These are phyloP conservation scores for Suillus variegatus DNA, from an alignment of 768 basidiomycete species.

Conservation along the genomic window DNA sequence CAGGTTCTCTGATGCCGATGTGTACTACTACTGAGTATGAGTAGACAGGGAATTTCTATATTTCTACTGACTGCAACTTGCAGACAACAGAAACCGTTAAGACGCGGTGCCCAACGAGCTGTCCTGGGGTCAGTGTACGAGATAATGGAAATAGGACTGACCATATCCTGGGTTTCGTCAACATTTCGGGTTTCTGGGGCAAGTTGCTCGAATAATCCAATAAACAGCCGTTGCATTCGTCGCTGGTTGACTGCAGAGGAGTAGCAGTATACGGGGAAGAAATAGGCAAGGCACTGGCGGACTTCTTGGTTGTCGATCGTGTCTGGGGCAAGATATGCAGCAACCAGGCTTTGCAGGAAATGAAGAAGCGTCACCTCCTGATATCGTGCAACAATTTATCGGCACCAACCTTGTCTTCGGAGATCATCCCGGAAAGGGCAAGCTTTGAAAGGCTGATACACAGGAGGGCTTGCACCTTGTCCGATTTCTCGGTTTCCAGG, in stretches of 20 bases:
- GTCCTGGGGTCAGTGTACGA: no score
- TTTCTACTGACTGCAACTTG: no score
- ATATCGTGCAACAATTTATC: neutral
- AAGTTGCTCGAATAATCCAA: slow-evolving; percentile 65
- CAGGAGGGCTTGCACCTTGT: slow-evolving; percentile 68
- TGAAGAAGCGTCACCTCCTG: slow-evolving; percentile 16
- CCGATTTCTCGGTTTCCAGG: slow-evolving; percentile 54
- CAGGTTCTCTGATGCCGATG: no score
- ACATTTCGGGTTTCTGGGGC: slow-evolving; percentile 57
- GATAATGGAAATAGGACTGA: no score
- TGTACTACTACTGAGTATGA: no score
- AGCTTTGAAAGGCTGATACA: slow-evolving; percentile 87
- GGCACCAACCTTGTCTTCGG: slow-evolving; percentile 62
- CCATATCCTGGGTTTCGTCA: slow-evolving; percentile 75
- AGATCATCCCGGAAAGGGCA: slow-evolving; percentile 72
- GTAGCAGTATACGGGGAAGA: slow-evolving; percentile 85
- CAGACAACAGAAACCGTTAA: no score
- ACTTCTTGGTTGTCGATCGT: slow-evolving; percentile 82
- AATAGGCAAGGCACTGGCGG: slow-evolving; percentile 83
- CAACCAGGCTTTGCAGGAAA: slow-evolving; percentile 50
- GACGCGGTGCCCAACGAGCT: no score
- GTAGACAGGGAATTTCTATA: no score
- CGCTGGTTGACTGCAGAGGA: slow-evolving; percentile 76
- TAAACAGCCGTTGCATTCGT: slow-evolving; percentile 72
- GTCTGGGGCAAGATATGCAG: slow-evolving; percentile 76